Conservation (phyloP, 2,329 filamentous ascomycete genomes). For the Rutstroemia sp. region DNA sequence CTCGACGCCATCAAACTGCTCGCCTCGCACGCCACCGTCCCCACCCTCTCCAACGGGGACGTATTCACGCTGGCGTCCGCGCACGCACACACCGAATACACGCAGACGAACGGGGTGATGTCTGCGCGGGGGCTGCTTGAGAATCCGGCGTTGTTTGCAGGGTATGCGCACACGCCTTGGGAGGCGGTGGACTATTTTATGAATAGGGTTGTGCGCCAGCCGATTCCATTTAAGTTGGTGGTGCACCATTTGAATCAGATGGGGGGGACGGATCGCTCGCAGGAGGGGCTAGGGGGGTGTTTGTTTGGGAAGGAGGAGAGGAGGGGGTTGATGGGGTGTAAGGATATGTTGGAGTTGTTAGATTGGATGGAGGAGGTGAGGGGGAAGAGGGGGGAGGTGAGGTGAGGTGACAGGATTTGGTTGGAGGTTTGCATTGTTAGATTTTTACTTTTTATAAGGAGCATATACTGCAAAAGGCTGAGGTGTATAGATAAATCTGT, state of each 20-base stretch:
- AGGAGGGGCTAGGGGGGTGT: constrained; percentile 42
- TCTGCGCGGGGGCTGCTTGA: constrained; percentile 59
- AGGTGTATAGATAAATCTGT: too few relatives aligned
- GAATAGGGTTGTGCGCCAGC: constrained; percentile 46
- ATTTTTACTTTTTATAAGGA: neutral
- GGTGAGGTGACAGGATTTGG: neutral
- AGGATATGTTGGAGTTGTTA: constrained; percentile 49
- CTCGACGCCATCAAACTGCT: constrained; percentile 47
- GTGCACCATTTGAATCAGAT: constrained; percentile 63
- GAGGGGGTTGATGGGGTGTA: constrained; percentile 39
- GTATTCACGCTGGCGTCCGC: constrained; percentile 46
- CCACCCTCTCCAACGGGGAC: constrained; percentile 62
- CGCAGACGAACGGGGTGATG: constrained; percentile 56
- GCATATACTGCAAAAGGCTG: too few relatives aligned
- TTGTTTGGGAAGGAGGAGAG: constrained; percentile 49
- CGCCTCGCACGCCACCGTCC: constrained; percentile 44
- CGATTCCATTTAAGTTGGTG: constrained; percentile 55
- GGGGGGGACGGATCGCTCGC: constrained; percentile 50
- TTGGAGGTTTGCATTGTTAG: neutral
- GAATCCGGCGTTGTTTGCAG: constrained; percentile 59
- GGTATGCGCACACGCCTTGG: constrained; percentile 48
- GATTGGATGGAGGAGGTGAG: constrained; percentile 51
- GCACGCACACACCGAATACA: constrained; percentile 30
- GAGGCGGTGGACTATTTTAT: constrained; percentile 57
- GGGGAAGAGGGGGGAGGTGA: constrained; percentile 16